These are phyloP conservation scores for Chaetomiaceae sp. DNA, from an alignment of 2,329 filamentous ascomycete species.

Conservation along the genomic window DNA sequence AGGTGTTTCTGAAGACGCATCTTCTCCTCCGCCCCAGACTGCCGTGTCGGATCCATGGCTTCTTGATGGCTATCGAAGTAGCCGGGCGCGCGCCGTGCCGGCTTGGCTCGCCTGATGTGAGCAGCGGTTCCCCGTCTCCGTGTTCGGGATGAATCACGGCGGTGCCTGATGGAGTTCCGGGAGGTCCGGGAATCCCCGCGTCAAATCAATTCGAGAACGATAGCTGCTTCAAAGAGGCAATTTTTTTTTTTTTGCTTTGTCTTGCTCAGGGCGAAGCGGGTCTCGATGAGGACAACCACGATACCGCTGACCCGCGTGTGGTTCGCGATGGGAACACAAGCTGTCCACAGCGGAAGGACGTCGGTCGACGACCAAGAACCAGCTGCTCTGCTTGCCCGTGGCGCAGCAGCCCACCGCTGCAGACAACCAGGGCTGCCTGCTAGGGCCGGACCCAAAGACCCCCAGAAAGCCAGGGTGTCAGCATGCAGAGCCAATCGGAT, in stretches of 20 bases:
- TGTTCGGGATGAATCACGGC: background rate
- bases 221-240: no score
- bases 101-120: background rate
- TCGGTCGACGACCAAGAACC: background rate
- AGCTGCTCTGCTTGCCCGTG: background rate
- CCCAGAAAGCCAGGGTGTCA: background rate
- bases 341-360: background rate
- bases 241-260: no score
- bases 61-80: background rate
- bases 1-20: slow-evolving; percentile 5
- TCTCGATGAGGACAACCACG: background rate
- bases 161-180: background rate
- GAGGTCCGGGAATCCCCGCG: background rate
- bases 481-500: background rate
- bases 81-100: background rate
- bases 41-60: background rate
- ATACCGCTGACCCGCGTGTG: background rate
- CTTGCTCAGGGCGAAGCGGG: no score
- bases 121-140: background rate
- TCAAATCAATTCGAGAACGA: background rate
- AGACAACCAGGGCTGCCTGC: background rate
- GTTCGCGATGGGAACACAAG: background rate
- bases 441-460: background rate
- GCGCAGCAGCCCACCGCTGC: slow-evolving; percentile 3
- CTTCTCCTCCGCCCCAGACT: slow-evolving; percentile 7